A percentile compares a stretch with the other conserved stretches of the same genome.
Conservation (phyloP, 192 early-diverging fungal genomes). For the Podila clonocystis region DNA sequence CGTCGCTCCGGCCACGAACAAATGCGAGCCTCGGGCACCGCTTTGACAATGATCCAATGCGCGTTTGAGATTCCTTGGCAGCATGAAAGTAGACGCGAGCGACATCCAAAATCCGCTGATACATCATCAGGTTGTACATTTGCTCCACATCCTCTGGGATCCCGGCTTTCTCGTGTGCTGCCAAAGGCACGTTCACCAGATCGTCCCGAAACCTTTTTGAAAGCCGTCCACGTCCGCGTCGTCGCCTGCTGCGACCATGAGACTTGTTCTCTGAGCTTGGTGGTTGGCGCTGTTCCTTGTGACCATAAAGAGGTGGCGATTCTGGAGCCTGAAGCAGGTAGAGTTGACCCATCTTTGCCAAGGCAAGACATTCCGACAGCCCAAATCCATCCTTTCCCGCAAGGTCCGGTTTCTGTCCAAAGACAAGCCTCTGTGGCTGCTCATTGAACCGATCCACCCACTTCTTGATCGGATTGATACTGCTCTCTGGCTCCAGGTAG, state of each 20-base stretch:
- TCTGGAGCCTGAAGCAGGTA: conserved; percentile 13
- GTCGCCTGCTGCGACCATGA: too few species aligned
- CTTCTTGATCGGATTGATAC: conserved; percentile 16
- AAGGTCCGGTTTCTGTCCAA: conserved; percentile 24
- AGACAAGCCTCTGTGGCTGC: conserved; percentile 7
- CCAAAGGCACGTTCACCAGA: neutral
- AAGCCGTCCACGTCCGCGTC: neutral
- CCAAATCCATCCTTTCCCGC: conserved; percentile 20
- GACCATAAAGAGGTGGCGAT: too few species aligned
- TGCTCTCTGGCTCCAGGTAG: conserved; percentile 2
- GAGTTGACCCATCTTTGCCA: conserved; percentile 20
- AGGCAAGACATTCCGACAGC: conserved; percentile 28
- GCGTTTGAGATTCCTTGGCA: neutral
- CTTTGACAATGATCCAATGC: neutral
- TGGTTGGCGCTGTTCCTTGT: too few species aligned
- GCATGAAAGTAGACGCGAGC: conserved; percentile 11
- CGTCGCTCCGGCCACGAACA: conserved; percentile 12
- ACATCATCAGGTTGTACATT: conserved; percentile 39
- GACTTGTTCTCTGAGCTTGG: too few species aligned
- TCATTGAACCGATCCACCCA: conserved; percentile 31
- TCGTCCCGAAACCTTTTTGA: neutral
- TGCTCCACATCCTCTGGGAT: conserved; percentile 10
- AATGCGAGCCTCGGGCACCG: conserved; percentile 12
- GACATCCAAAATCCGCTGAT: conserved; percentile 11
- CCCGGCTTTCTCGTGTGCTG: neutral